phyloP scores from a whole-genome alignment of 371 early-diverging fungal species.

The Gilbertella persicaria region DNA sequence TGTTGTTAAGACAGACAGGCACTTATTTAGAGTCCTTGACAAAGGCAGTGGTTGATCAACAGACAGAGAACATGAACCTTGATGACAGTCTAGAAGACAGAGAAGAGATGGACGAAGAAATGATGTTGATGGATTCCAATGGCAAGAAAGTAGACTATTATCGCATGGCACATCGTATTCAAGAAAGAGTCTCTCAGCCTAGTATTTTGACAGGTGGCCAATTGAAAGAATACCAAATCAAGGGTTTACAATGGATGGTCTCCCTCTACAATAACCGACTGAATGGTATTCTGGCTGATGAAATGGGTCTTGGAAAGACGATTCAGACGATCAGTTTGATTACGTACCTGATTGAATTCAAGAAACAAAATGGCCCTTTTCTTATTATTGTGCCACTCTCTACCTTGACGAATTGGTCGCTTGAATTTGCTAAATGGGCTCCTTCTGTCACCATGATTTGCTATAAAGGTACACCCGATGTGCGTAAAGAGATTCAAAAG shows the following conservation, averaged over 20 bases:
- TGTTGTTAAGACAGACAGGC: slow-evolving; percentile 89
- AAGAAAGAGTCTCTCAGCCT: slow-evolving; percentile 84
- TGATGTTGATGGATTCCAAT: slow-evolving; percentile 29
- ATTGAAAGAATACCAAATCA: slow-evolving; percentile 98
- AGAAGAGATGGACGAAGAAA: slow-evolving; percentile 44
- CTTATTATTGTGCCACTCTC: slow-evolving; percentile 94
- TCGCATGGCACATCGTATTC: slow-evolving; percentile 82
- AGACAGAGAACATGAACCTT: slow-evolving; percentile 55
- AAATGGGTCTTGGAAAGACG: slow-evolving; percentile 98
- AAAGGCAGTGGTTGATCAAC: slow-evolving; percentile 72
- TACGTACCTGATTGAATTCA: slow-evolving; percentile 90
- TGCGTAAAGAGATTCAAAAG: slow-evolving; percentile 73
- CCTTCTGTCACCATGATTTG: slow-evolving; percentile 87
- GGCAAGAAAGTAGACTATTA: slow-evolving; percentile 79
- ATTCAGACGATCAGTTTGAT: slow-evolving; percentile 98
- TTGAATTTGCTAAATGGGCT: slow-evolving; percentile 99
- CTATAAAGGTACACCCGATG: slow-evolving; percentile 85
- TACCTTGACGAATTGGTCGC: slow-evolving; percentile 95
- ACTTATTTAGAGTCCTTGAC: slow-evolving; percentile 81
- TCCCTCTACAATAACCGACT: slow-evolving; percentile 94
- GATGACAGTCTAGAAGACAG: slow-evolving; percentile 24
- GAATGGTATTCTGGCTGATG: slow-evolving; percentile 98
- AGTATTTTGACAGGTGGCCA: slow-evolving; percentile 85
- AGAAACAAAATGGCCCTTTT: slow-evolving; percentile 91
- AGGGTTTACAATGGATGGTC: slow-evolving; percentile 98